Evolutionary conservation across 78 protist species (phyloP), one percentile per base, ranked within the genome.

Genomic region (Blattamonas nauphoetae): DNA sequence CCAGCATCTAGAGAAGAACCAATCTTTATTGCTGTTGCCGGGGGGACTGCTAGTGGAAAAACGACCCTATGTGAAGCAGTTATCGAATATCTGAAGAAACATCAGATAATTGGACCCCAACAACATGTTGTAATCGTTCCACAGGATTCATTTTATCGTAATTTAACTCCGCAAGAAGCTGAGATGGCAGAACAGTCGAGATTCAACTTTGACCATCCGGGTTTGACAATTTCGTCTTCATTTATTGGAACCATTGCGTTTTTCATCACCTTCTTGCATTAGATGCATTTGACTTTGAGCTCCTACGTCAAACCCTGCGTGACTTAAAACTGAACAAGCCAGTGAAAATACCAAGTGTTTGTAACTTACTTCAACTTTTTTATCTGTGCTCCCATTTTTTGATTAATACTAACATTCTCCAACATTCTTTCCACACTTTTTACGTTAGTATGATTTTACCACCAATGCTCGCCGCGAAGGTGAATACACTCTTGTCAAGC

Each of bases 31-130:
- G 83, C 43, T 38, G 83, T 79, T 11, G 83, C 83, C 4, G 83
- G 83, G 29, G 83, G 83, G 32, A 79, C 83, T 6, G 83, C 83
- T 5, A 79, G 83, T 79, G 83, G 83, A 6, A 79, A 79, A 79
- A 79, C 83, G 29, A 79, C 83, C 5, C 29, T 79, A 5, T 79
- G 83, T 11, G 11, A 21, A 6, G 32, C 42, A 4, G 21, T 79
- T 21, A 79, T 79, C 6, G 29, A n/a, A 5, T 33, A 79, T 6
- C 41, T 79, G 32, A 6, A 79, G 32, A 21, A 79, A 4, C 43
- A 79, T 79, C 43, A 21, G 83, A 79, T 79, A 4, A 36, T 79
- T 21, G 32, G 83, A 6, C 83, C 83, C 33, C 29, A n/a, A 4
- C 83, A 79, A 21, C 6, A 36, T 11, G 83, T 79, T 4, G 33